Evolutionary conservation across 2,329 filamentous ascomycete species (phyloP).

Genomic region (Graphiopsis chlorocephala): DNA sequence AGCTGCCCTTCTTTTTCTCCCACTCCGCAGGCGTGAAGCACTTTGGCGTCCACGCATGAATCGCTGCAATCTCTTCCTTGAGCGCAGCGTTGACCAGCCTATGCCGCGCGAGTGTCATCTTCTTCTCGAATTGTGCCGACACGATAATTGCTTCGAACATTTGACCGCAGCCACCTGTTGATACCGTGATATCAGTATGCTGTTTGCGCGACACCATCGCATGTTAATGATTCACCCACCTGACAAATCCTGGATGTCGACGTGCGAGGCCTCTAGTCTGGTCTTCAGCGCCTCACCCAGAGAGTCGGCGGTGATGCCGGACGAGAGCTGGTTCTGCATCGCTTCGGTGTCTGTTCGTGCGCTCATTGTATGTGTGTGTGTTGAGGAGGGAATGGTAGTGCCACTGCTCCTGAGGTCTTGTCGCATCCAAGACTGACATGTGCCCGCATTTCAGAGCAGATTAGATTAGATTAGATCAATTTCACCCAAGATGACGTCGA

Average conservation of each 20-base stretch:
- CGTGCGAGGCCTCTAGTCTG: slow-evolving; percentile 70
- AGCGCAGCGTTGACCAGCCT: slow-evolving; percentile 79
- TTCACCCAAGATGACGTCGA: not conserved
- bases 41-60: slow-evolving; percentile 93
- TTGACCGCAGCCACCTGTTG: slow-evolving; percentile 65
- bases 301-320: slow-evolving; percentile 67
- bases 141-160: slow-evolving; percentile 70
- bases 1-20: slow-evolving; percentile 59
- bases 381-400: not conserved
- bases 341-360: slow-evolving; percentile 43
- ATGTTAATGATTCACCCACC: slow-evolving; percentile 54
- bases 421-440: not conserved
- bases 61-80: slow-evolving; percentile 82
- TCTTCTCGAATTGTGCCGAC: slow-evolving; percentile 49
- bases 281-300: slow-evolving; percentile 67
- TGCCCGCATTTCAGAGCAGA: not conserved
- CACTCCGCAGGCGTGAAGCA: slow-evolving; percentile 91
- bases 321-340: slow-evolving; percentile 52
- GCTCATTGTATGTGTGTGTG: slow-evolving; percentile 36
- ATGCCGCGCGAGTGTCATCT: slow-evolving; percentile 75
- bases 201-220: not conserved
- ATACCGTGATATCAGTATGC: not conserved
- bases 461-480: not conserved
- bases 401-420: not conserved
- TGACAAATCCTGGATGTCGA: slow-evolving; percentile 88